Evolutionary conservation across 1,284 basidiomycete genomes (phyloP), one percentile per base, ranked within the genome.

Genomic region (Ustilago trichophora): DNA sequence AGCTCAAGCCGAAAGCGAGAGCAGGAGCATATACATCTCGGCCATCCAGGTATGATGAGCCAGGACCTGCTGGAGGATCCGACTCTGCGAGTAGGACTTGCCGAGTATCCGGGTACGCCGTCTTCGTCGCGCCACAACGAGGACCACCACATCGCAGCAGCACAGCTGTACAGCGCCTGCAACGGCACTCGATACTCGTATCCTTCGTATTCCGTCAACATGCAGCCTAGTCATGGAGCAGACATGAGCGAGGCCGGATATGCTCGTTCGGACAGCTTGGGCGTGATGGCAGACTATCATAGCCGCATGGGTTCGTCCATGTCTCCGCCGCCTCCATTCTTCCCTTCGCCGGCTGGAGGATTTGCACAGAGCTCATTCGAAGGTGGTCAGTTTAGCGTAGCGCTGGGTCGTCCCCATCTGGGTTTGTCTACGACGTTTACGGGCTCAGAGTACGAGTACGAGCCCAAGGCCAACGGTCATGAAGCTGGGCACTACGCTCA

Each of bases 121-220:
- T 45, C 33, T 4, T 52, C 53, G 4, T 19, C 40, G 22, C 38
- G 38, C 15, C 45, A 64, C 49, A 64, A 64, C 21, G 53, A 64
- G 11, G 60, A 64, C 25, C 60, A 64, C 16, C 53, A 56, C 24
- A 64, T 64, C 13, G 60, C 60, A 0, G 60, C 60, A 2, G 60
- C 60, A 22, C 60, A 64, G 33, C 49, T 64, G 16, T 51, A 64
- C 26, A 56, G 19, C 22, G 49, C 60, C n/a, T 56, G 44, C 45
- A 64, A 48, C 22, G 35, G 32, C 4, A 29, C 49, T 6, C 53
- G 49, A 3, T 52, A 56, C 41, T 16, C 34, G 12, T 64, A 52
- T 21, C 31, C 53, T 5, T 19, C 53, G 12, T 46, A 52, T 21
- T 15, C 44, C 6, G 38, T 34, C 53, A 52, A 29, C 31, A 15